phyloP scores from a whole-genome alignment of 2,329 filamentous ascomycete species.

The Colletotrichum higginsianum region DNA sequence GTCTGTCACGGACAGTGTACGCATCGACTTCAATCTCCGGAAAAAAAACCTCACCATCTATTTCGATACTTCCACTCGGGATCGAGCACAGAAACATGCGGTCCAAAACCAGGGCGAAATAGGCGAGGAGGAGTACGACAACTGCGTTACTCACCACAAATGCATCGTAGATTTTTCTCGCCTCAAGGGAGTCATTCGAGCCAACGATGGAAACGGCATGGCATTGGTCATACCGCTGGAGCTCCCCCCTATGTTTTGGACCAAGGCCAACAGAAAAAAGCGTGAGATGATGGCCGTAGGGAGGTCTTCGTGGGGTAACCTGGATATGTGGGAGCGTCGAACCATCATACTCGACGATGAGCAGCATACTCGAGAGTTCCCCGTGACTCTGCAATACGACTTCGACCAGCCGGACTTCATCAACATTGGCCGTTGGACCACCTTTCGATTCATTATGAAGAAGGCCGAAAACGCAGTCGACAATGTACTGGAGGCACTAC shows the following conservation, averaged over 20 bases:
- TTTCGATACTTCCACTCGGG: conserved; percentile 49
- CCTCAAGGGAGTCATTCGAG: conserved; percentile 60
- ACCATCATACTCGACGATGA: conserved; percentile 60
- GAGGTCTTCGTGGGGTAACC: conserved; percentile 54
- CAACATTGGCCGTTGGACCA: conserved; percentile 71
- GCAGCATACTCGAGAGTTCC: conserved; percentile 50
- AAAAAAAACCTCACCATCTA: conserved; percentile 56
- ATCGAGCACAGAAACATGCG: neutral
- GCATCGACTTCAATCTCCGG: conserved; percentile 57
- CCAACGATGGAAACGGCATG: conserved; percentile 46
- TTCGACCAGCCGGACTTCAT: conserved; percentile 55
- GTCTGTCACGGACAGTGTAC: conserved; percentile 50
- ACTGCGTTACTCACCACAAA: conserved; percentile 53
- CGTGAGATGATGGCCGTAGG: conserved; percentile 43
- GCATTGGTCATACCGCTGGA: conserved; percentile 27
- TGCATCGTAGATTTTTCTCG: conserved; percentile 61
- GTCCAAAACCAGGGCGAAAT: conserved; percentile 35
- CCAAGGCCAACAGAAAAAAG: conserved; percentile 36
- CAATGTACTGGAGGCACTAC: conserved; percentile 68
- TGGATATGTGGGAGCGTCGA: conserved; percentile 65
- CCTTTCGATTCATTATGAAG: conserved; percentile 64
- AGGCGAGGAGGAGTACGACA: conserved; percentile 13
- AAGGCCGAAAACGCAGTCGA: conserved; percentile 52
- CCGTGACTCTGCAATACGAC: conserved; percentile 57
- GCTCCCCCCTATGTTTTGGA: conserved; percentile 25